Evolutionary conservation across 1,284 basidiomycete species (phyloP), one percentile per base, ranked within the genome.

Genomic region (Puccinia polysora): DNA sequence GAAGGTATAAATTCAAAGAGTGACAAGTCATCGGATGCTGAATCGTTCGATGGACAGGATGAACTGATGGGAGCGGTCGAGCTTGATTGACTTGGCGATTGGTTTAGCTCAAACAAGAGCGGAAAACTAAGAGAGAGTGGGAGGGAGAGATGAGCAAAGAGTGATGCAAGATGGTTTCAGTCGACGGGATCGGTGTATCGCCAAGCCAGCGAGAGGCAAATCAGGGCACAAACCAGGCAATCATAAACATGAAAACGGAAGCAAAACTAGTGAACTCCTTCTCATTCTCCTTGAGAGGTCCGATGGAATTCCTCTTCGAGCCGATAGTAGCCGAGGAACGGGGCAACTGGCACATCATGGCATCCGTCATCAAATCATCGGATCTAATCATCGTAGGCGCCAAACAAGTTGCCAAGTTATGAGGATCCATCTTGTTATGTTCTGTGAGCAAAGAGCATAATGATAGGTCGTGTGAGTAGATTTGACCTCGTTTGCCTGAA

Each of bases 381-480:
- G 68, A 70, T 52, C 58, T 15, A 36, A 70, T 56, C 47, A 70
- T 47, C 7, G 58, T 52, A 32, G 68, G 68, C 10, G 68, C 56
- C 30, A 70, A 50, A 43, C 68, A 70, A 8, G 58, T 70, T n/a
- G 68, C 68, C 30, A 70, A 45, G 30, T 70, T 70, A 30, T 70
- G 68, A 34, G 58, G 12, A 52, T 62, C 58, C 68, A 70, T 70
- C 58, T 70, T 70, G 30, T 70, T 70, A 10, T 60, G 55, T 38
- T 47, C 68, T 70, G n/a, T n/a, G n/a, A 25, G 7, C 3, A 15
- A 20, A 59, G 36, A 59, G n/a, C n/a, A 59, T 2, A 15, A 59
- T 15, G 20, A 59, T 38, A n/a, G 32, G 23, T 2, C 20, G n/a
- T n/a, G n/a, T n/a, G n/a, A 23, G 20, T 40, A 59, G 52, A 55